Percentiles rank a stretch among this genome's conserved stretches.
Conservation (phyloP, 495 filamentous ascomycete genomes). For the Hypoxylon intermedium region DNA sequence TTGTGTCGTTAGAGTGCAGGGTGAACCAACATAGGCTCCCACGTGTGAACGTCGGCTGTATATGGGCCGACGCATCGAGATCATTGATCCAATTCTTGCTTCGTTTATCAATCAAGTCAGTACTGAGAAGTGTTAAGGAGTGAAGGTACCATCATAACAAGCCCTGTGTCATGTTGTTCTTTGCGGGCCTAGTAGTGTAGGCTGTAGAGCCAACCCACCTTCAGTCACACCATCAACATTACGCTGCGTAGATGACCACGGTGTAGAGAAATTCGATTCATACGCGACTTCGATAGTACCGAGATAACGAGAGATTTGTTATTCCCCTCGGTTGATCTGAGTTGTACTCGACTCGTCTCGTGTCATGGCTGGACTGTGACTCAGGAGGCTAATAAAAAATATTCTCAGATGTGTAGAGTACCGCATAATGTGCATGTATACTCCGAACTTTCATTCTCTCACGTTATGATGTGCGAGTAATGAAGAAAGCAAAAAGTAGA, state of each 20-base stretch:
- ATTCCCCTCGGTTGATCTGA: background rate
- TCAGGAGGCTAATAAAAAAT: background rate
- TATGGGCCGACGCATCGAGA: background rate
- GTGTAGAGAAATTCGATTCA: background rate
- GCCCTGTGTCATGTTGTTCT: background rate
- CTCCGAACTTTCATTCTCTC: background rate
- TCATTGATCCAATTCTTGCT: background rate
- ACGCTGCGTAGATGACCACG: slow-evolving; percentile 1
- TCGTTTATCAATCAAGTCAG: background rate
- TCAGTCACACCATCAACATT: background rate
- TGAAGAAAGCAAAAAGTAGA: background rate
- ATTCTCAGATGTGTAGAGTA: background rate
- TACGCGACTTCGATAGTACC: background rate
- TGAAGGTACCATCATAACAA: background rate
- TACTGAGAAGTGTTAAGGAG: background rate
- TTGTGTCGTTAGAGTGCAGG: background rate
- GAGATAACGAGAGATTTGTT: background rate
- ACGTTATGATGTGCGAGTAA: background rate
- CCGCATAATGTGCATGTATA: background rate
- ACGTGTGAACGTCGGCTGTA: slow-evolving; percentile 1
- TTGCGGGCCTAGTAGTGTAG: background rate
- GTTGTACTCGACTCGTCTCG: background rate
- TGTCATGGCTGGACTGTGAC: background rate
- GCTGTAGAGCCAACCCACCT: background rate
- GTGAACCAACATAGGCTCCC: background rate